Evolutionary conservation across 1,284 basidiomycete genomes (phyloP), one percentile per base, ranked within the genome.

Genomic region (Cryptococcus sp.): DNA sequence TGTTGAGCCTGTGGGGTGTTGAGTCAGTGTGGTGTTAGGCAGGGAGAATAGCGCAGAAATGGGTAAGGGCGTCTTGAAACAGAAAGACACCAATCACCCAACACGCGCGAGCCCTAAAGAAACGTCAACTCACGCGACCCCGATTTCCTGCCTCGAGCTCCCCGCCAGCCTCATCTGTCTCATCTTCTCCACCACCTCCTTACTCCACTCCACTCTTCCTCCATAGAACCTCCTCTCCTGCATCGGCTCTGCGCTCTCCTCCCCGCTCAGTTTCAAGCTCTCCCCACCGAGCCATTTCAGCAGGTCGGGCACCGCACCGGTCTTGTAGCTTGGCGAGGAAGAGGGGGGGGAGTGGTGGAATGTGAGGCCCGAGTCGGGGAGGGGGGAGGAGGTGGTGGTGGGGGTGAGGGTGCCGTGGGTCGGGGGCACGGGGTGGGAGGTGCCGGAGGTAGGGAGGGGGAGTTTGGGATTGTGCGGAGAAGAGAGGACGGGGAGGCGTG

Each of bases 321-420:
- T 65, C 8, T 68, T 72, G 55, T 75, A 77, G n/a, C 48, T 61
- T 20, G 72, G 72, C 18, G 69, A 66, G 5, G 71, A 65, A 8
- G 75, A 67, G 2, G 75, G 72, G 3, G 75, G 75, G 2, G 70
- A 62, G 59, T 77, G 65, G 55, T 73, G 71, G 50, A 76, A 65
- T 33, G 68, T 66, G 15, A 73, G 50, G 2, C 61, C 57, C 6
- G 59, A 53, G 43, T 63, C 69, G 16, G 56, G 54, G 35, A 70
- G 60, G 11, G 35, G 5, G 21, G 57, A 44, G 11, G 61, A 40
- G 12, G 63, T 55, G 4, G 52, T 37, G 1, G 62, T 46, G 15
- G 60, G 36, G 6, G 63, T 52, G 9, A 60, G 54, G 15, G 53
- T 52, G 16, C 53, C 42, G 37, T 54, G 52, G 12, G 52, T 47